Percentiles rank a stretch among this genome's conserved stretches.
Evolutionary conservation across 352 stramenopile species (phyloP).

Genomic region (Phytophthora aleatoria): DNA sequence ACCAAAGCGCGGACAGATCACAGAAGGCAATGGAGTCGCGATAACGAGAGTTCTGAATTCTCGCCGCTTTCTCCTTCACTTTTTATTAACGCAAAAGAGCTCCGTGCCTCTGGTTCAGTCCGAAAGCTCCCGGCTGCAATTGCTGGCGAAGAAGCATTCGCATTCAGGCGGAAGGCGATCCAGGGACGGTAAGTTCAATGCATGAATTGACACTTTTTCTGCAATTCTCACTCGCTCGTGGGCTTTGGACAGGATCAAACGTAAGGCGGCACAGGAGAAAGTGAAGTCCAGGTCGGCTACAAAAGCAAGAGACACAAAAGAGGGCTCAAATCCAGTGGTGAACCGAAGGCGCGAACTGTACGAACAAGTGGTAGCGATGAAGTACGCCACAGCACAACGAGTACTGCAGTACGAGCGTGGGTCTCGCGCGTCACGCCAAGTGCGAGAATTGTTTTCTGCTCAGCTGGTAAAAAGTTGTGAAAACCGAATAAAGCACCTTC

Average conservation of each 20-base stretch:
- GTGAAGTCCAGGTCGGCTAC: slow-evolving; percentile 8
- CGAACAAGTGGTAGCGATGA: slow-evolving; percentile 43
- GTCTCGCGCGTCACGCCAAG: slow-evolving; percentile 11
- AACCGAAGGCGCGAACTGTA: slow-evolving; percentile 51
- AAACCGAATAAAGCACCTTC: slow-evolving; percentile 46
- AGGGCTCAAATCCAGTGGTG: neutral
- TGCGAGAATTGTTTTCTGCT: slow-evolving; percentile 26
- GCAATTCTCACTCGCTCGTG: neutral
- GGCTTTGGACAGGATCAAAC: slow-evolving; percentile 29
- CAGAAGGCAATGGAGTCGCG: slow-evolving; percentile 14
- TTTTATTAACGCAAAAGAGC: slow-evolving; percentile 12
- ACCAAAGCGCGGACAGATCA: neutral
- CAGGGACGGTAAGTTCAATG: slow-evolving; percentile 38
- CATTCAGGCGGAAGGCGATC: slow-evolving; percentile 25
- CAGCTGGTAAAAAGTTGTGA: slow-evolving; percentile 45
- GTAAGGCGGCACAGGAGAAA: slow-evolving; percentile 26
- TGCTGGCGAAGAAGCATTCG: slow-evolving; percentile 27
- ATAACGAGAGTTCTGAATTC: neutral
- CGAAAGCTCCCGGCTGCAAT: slow-evolving; percentile 6
- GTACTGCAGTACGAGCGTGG: slow-evolving; percentile 24
- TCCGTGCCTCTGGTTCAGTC: neutral
- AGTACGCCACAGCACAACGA: slow-evolving; percentile 25
- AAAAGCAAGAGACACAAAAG: neutral
- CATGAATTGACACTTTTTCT: neutral
- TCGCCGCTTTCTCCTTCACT: slow-evolving; percentile 7